Evolutionary conservation across 2,329 filamentous ascomycete species (phyloP), one percentile per base, ranked within the genome.

Genomic region (Fusarium sp.): DNA sequence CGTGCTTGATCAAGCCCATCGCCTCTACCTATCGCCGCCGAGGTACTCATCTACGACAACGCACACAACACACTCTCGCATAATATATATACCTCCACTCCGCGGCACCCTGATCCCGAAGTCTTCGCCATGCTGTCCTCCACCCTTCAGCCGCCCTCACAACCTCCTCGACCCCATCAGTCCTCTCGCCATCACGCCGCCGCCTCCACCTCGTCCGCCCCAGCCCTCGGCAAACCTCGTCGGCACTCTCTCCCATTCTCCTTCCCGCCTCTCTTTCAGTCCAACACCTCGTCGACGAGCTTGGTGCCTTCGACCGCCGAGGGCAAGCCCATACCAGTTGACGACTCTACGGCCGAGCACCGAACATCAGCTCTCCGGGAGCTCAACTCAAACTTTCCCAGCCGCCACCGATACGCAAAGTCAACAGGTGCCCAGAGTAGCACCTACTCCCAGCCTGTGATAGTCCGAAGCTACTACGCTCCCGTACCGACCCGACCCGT

Each of bases 381-480:
- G 78, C 83, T 91, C 69, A 91, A 89, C 80, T 86, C 82, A 76
- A 87, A 86, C 74, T 89, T 88, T 66, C 88, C 89, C 7, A 88
- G 87, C 59, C 86, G 87, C 51, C 88, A 88, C 78, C 87, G 85
- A 71, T 89, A 88, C 83, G 83, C 87, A 67, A 88, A 89, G 79
- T 88, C 88, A 27, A 86, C 87, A 14, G 87, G 87, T 12, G 85
- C 89, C 20, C 84, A 87, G 76, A 89, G 83, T 80, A 89, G 85
- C 72, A 91, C 89, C 42, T 91, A 90, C 77, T 91, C 88, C 4
- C 89, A 91, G 70, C 90, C 90, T n/a, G 89, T 92, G 65, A 88
- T 92, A 42, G 90, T 92, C 27, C 86, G 89, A 66, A 92, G 89
- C 57, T 92, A 92, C 77, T 89, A 88, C 49, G 87, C 88, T 2